phyloP scores from a whole-genome alignment of 345 rosid species.

The Leavenworthia alabamica region DNA sequence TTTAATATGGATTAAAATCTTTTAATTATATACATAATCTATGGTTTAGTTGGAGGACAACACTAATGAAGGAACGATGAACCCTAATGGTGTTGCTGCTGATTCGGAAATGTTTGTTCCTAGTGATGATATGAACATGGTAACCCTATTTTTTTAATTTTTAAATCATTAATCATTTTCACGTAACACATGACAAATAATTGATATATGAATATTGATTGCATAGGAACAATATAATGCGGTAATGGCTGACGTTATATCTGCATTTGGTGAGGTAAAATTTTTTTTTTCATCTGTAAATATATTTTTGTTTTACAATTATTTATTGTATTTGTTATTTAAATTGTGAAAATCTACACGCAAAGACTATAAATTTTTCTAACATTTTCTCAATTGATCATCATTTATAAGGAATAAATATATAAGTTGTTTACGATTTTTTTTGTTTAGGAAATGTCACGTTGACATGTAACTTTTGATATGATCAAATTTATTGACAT shows the following conservation, averaged over 20 bases:
- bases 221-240: conserved; percentile 1
- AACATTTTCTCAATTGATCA: too few species aligned
- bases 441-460: too few species aligned
- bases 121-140: not conserved
- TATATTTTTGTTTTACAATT: not conserved
- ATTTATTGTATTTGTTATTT: not conserved
- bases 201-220: conserved; percentile 5
- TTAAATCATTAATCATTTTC: not conserved
- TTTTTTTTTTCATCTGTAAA: not conserved
- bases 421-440: too few species aligned
- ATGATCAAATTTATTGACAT: too few species aligned
- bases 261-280: not conserved
- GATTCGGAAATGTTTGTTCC: not conserved
- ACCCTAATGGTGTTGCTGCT: not conserved
- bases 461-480: too few species aligned
- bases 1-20: not conserved
- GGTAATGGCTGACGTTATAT: not conserved
- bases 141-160: not conserved
- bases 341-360: too few species aligned
- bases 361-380: too few species aligned
- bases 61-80: not conserved
- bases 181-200: not conserved
- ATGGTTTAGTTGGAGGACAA: not conserved
- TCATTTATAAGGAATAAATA: too few species aligned
- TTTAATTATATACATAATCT: not conserved